Conservation (phyloP, 108 stramenopile genomes). For the Fragilariopsis cylindrus region DNA sequence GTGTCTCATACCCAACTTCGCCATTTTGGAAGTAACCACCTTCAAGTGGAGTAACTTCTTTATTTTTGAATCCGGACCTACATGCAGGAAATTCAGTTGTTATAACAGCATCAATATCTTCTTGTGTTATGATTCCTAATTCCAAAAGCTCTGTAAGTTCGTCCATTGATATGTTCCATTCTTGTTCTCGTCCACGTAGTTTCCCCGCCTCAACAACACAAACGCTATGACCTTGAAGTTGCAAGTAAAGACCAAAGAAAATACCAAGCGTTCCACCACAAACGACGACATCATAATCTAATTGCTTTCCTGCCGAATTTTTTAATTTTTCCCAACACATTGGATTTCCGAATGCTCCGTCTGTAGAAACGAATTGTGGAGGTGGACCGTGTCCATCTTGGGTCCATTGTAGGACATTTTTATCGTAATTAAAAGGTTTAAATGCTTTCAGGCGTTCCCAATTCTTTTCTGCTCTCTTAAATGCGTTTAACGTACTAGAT, state of each 20-base stretch:
- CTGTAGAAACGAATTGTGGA: constrained; percentile 62
- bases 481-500: constrained; percentile 64
- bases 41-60: constrained; percentile 65
- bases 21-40: constrained; percentile 80
- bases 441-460: constrained; percentile 66
- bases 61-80: constrained; percentile 74
- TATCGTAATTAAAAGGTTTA: constrained; percentile 60
- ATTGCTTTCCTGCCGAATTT: constrained; percentile 27
- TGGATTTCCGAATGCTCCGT: constrained; percentile 65
- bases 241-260: constrained; percentile 86
- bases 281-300: constrained; percentile 84
- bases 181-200: constrained; percentile 86
- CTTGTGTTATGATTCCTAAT: constrained; percentile 71
- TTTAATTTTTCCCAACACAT: constrained; percentile 69
- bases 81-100: constrained; percentile 81
- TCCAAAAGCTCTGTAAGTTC: constrained; percentile 81
- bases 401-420: constrained; percentile 24
- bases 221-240: constrained; percentile 69
- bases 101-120: constrained; percentile 77
- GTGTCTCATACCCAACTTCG: constrained; percentile 68
- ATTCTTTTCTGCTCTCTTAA: constrained; percentile 65
- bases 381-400: constrained; percentile 48
- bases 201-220: constrained; percentile 83
- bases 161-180: constrained; percentile 92
- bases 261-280: constrained; percentile 94